Conservation (phyloP, 2,329 filamentous ascomycete genomes). For the Pleochaeta shiraiana region DNA sequence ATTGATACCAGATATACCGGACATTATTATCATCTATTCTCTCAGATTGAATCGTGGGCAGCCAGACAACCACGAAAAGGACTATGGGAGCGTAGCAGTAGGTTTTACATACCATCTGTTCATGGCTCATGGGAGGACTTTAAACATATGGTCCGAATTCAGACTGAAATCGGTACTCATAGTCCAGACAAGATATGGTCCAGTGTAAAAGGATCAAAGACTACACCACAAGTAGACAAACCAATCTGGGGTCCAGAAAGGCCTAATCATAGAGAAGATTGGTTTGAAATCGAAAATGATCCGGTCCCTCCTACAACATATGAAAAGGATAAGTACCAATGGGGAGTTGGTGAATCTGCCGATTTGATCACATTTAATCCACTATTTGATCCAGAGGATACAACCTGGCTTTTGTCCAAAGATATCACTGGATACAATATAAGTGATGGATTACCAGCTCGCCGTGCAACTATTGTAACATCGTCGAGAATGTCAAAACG, state of each 20-base stretch:
- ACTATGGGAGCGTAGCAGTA: slow-evolving; percentile 57
- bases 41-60: slow-evolving; percentile 47
- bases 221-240: slow-evolving; percentile 26
- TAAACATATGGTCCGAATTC: slow-evolving; percentile 51
- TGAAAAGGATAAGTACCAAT: slow-evolving; percentile 60
- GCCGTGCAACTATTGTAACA: slow-evolving; percentile 75
- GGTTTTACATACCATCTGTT: slow-evolving; percentile 56
- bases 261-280: slow-evolving; percentile 43
- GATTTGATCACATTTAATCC: slow-evolving; percentile 86
- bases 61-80: slow-evolving; percentile 54
- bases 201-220: slow-evolving; percentile 21
- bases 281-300: slow-evolving; percentile 52
- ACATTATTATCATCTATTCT: slow-evolving; percentile 59
- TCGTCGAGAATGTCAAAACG: slow-evolving; percentile 63
- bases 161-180: slow-evolving; percentile 46
- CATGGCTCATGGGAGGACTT: slow-evolving; percentile 69
- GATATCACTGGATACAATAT: slow-evolving; percentile 73
- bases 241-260: slow-evolving; percentile 71
- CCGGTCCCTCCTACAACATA: slow-evolving; percentile 47
- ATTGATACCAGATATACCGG: slow-evolving; percentile 84
- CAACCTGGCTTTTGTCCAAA: slow-evolving; percentile 60
- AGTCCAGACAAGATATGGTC: slow-evolving; percentile 47
- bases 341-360: slow-evolving; percentile 79
- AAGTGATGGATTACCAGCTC: slow-evolving; percentile 38
- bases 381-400: slow-evolving; percentile 74